Base-by-base conservation (phyloP, 768 basidiomycete genomes). In the Leccinum arenicola region DNA sequence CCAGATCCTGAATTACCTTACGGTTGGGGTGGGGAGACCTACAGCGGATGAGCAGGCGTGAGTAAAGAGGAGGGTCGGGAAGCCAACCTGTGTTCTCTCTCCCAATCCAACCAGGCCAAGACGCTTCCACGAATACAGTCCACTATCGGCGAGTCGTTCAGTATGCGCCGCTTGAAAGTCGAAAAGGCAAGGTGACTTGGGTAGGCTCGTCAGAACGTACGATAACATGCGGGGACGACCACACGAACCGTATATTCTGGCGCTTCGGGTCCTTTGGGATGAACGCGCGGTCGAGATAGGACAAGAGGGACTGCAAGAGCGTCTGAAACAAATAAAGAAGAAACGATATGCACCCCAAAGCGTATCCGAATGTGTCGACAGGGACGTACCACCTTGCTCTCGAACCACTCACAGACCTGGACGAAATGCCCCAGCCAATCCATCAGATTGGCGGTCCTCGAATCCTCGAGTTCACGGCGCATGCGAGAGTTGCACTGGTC, bases 261-360 rank as follows among this genome's bases (percentile, higher is more conserved):
- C 76, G 56, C 12, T 74, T 71, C 27, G 75, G 72, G 33, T 78
- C 71, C 43, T 75, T 73, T 0, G 70, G 65, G 10, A 90, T 78
- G 62, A 86, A 91, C 0, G 79, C 78, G 66, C 88, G 83, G 67
- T 94, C 90, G 53, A 93, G 72, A 68, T 87, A 88, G 3, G 89
- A 82, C 54, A 92, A 72, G 25, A 92, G 72, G 0, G 86, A 86
- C 61, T 81, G 73, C 3, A 92, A 67, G 19, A 91, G 72, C 4
- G 74, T 70, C 88, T 90, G 61, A 23, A 61, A 47, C 36, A 10
- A 45, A 10, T 17, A 43, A 60, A 14, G 4, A 48, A 12, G 5
- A 49, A 15, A 55, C 14, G 45, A 54, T 31, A 15, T 55, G 57
- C 57, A 59, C 47, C 54, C 15, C 52, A 35, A 19, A 29, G 14